Conservation (phyloP, 805 yeast genomes). For the Saccharomycopsis javanensis region DNA sequence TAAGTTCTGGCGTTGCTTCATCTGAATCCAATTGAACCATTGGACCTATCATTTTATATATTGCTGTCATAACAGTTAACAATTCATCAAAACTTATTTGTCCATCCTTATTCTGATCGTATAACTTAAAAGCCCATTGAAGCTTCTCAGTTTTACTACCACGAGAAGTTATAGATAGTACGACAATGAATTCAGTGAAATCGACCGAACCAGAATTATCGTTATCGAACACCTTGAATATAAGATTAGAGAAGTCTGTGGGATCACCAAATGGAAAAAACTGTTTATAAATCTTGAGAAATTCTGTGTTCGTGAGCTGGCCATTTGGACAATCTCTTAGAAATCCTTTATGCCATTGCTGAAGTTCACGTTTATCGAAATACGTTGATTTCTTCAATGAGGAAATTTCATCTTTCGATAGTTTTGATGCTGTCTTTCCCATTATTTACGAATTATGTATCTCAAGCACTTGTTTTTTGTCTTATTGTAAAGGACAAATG, state of each 20-base stretch:
- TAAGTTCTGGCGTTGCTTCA: slow-evolving; percentile 82
- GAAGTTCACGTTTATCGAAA: slow-evolving; percentile 87
- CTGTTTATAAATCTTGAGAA: slow-evolving; percentile 86
- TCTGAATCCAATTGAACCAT: slow-evolving; percentile 85
- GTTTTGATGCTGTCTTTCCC: slow-evolving; percentile 93
- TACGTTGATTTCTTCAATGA: slow-evolving; percentile 77
- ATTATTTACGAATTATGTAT: slow-evolving; percentile 32
- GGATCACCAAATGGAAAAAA: slow-evolving; percentile 99
- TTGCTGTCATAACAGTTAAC: slow-evolving; percentile 67
- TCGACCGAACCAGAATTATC: slow-evolving; percentile 75
- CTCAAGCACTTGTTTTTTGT: too few species aligned
- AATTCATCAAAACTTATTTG: slow-evolving; percentile 67
- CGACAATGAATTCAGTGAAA: slow-evolving; percentile 86
- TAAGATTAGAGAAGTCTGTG: slow-evolving; percentile 75
- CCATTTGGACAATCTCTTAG: slow-evolving; percentile 90
- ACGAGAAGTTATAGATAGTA: slow-evolving; percentile 76
- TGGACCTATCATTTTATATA: slow-evolving; percentile 91
- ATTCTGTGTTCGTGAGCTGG: slow-evolving; percentile 75
- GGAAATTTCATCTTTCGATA: slow-evolving; percentile 82
- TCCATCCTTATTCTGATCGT: slow-evolving; percentile 78
- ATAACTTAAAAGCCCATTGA: slow-evolving; percentile 81
- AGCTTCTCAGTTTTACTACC: slow-evolving; percentile 80
- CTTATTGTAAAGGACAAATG: too few species aligned
- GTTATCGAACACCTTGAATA: slow-evolving; percentile 81
- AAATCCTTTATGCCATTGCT: slow-evolving; percentile 98